phyloP scores from a whole-genome alignment of 2,329 filamentous ascomycete genomes.

The Colletotrichum musicola region DNA sequence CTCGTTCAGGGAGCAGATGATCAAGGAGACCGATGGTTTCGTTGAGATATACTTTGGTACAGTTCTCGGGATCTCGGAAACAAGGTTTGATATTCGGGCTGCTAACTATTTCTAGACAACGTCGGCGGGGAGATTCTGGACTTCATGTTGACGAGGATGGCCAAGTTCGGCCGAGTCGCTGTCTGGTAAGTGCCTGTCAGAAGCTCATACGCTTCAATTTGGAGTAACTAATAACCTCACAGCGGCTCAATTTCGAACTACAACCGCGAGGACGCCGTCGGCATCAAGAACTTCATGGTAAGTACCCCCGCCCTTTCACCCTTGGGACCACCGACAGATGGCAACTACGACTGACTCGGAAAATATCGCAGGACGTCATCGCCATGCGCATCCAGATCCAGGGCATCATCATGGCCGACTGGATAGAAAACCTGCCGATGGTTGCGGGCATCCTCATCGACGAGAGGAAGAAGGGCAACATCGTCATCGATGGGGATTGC shows the following conservation, averaged over 20 bases:
- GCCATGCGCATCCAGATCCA: background rate
- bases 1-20: background rate
- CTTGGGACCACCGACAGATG: no score
- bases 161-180: background rate
- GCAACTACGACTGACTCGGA: no score
- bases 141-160: background rate
- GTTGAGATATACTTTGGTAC: background rate
- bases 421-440: background rate
- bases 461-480: background rate
- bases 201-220: no score
- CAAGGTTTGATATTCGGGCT: no score
- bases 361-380: background rate
- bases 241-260: background rate
- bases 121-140: background rate
- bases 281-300: background rate
- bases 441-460: background rate
- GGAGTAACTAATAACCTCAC: background rate
- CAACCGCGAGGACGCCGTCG: background rate
- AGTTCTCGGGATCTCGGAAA: background rate
- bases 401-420: background rate
- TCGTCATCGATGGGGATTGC: background rate
- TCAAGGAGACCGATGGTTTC: background rate
- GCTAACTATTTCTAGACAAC: background rate
- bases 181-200: background rate
- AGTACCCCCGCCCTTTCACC: no score